phyloP scores from a whole-genome alignment of 169 alveolate genomes.

The Cryptosporidium andersoni region DNA sequence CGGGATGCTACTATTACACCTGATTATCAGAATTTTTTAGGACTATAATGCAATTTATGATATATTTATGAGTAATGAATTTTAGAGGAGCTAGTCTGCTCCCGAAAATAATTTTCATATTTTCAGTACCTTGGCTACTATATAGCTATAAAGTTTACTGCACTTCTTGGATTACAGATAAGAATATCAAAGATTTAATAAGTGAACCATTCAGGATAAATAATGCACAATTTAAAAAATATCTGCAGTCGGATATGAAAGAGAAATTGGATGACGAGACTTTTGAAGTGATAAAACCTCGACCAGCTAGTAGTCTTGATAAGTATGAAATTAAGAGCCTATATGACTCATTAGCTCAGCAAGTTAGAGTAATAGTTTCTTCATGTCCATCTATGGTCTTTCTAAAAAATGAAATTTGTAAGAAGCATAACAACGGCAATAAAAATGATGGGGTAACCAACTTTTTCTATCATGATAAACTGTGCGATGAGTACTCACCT shows the following conservation, averaged over 20 bases:
- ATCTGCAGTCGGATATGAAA: not conserved
- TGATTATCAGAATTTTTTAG: too few relatives aligned
- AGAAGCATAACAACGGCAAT: slow-evolving; percentile 9
- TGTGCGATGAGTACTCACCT: not conserved
- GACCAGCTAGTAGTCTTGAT: not conserved
- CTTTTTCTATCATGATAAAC: slow-evolving; percentile 10
- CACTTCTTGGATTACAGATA: slow-evolving; percentile 32
- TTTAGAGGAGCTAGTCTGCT: not conserved
- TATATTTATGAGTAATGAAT: not conserved
- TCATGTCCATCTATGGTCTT: slow-evolving; percentile 22
- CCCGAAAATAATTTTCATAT: slow-evolving; percentile 11
- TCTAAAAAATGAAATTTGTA: slow-evolving; percentile 9
- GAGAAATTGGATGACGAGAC: slow-evolving; percentile 10
- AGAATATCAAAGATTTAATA: not conserved
- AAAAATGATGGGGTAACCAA: slow-evolving; percentile 7
- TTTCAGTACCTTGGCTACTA: slow-evolving; percentile 9
- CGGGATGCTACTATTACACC: too few relatives aligned
- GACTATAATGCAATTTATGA: too few relatives aligned
- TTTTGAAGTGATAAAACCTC: not conserved
- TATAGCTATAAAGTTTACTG: not conserved
- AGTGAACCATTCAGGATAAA: not conserved
- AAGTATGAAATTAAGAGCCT: slow-evolving; percentile 1
- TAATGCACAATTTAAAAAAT: slow-evolving; percentile 4
- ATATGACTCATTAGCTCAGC: slow-evolving; percentile 32
- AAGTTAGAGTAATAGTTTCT: slow-evolving; percentile 35